Percentiles rank a stretch among this genome's conserved stretches.
Evolutionary conservation across 352 stramenopile species (phyloP).

Genomic region (Phytophthora kernoviae): DNA sequence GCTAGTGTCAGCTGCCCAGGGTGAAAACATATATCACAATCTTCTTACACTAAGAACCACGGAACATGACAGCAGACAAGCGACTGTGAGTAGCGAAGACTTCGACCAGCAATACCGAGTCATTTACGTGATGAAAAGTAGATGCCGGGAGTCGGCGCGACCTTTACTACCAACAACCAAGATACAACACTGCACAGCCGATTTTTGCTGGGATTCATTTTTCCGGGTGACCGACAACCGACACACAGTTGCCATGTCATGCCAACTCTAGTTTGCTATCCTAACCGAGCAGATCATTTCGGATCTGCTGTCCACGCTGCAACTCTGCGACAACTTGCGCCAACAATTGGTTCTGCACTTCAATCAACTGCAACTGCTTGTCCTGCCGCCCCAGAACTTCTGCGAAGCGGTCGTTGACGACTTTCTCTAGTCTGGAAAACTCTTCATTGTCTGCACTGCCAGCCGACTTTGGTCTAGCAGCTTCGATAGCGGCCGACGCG

Average conservation of each 20-base stretch:
- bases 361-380: constrained; percentile 14
- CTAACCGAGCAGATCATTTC: not conserved
- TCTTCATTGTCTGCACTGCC: not conserved
- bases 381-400: constrained; percentile 20
- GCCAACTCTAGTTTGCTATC: too few species aligned
- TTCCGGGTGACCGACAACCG: too few species aligned
- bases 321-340: constrained; percentile 9
- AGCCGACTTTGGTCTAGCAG: not conserved
- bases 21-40: not conserved
- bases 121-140: too few species aligned
- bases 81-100: not conserved
- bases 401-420: constrained; percentile 19
- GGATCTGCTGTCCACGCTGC: not conserved
- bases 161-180: too few species aligned
- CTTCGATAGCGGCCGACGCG: constrained; percentile 4
- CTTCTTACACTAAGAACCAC: constrained; percentile 4
- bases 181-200: too few species aligned
- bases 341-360: constrained; percentile 23
- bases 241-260: too few species aligned
- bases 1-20: not conserved
- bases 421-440: constrained; percentile 15
- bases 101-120: not conserved
- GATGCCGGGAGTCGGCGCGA: not conserved
- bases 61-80: constrained; percentile 4
- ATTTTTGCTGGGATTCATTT: not conserved